phyloP scores from a whole-genome alignment of 225 moss, liverwort and hornwort genomes.

The Pleurozium schreberi region DNA sequence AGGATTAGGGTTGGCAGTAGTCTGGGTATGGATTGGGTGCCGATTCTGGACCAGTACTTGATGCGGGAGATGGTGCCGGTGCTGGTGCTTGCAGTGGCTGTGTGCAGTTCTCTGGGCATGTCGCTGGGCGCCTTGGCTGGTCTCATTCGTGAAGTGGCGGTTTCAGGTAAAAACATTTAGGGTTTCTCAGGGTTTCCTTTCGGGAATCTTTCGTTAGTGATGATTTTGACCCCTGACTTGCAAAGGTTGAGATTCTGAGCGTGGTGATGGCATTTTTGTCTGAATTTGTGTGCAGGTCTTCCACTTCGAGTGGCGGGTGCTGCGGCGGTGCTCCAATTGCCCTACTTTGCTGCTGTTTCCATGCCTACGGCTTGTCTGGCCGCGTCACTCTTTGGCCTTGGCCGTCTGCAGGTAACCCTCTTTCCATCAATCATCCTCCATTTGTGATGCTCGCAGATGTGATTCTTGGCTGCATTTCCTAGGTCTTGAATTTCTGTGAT shows the following conservation, averaged over 20 bases:
- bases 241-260: neutral
- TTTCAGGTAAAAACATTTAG: neutral
- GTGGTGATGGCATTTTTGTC: neutral
- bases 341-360: neutral
- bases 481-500: neutral
- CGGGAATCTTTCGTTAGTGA: neutral
- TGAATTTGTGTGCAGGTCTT: neutral
- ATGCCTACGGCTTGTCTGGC: neutral
- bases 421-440: neutral
- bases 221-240: neutral
- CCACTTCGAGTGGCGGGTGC: neutral
- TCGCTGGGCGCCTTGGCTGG: conserved; percentile 28
- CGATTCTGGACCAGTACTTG: neutral
- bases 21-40: neutral
- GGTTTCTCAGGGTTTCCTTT: neutral
- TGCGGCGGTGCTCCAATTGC: neutral
- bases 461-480: neutral
- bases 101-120: conserved; percentile 23
- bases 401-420: neutral
- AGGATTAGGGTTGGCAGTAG: neutral
- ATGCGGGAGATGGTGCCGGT: neutral
- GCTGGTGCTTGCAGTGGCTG: neutral
- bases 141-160: conserved; percentile 2
- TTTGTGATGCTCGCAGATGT: neutral
- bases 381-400: neutral